These are phyloP conservation scores for Jackrogersella multiformis DNA, from an alignment of 495 filamentous ascomycete species.

Conservation along the genomic window DNA sequence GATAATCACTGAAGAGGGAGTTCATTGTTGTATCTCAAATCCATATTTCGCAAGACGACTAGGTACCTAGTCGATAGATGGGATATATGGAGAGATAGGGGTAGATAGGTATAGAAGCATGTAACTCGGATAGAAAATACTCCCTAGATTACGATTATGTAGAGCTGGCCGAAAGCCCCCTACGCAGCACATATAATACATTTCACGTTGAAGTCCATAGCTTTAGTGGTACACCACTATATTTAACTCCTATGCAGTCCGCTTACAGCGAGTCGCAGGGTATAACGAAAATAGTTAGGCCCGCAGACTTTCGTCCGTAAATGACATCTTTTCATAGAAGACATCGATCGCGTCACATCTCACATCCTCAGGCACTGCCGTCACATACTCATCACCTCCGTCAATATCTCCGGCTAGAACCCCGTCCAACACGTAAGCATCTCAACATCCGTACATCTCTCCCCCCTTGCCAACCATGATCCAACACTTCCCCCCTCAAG, in stretches of 20 bases:
- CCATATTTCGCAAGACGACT: no score
- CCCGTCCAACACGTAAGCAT: constrained; percentile 28
- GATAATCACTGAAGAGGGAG: no score
- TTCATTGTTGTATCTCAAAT: no score
- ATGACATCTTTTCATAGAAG: constrained; percentile 28
- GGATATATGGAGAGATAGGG: no score
- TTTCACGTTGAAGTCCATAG: neutral
- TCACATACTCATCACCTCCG: constrained; percentile 8
- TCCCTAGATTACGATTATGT: no score
- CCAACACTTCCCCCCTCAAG: neutral
- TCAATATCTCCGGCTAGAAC: constrained; percentile 29
- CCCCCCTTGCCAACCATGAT: constrained; percentile 15
- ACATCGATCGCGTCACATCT: constrained; percentile 20
- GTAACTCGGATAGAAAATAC: no score
- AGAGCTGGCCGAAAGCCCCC: neutral
- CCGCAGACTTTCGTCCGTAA: constrained; percentile 16
- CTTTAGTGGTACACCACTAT: constrained; percentile 26
- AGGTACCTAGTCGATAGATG: no score
- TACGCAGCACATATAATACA: neutral
- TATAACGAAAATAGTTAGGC: constrained; percentile 13
- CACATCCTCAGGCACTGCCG: constrained; percentile 27
- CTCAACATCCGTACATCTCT: constrained; percentile 2
- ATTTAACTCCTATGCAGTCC: constrained; percentile 18
- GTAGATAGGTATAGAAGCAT: no score
- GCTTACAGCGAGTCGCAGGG: constrained; percentile 22